Percentiles rank a stretch among this genome's conserved stretches.
Evolutionary conservation across 176 grass and related monocot genomes (phyloP).

Genomic region (Saccharum officinarum): DNA sequence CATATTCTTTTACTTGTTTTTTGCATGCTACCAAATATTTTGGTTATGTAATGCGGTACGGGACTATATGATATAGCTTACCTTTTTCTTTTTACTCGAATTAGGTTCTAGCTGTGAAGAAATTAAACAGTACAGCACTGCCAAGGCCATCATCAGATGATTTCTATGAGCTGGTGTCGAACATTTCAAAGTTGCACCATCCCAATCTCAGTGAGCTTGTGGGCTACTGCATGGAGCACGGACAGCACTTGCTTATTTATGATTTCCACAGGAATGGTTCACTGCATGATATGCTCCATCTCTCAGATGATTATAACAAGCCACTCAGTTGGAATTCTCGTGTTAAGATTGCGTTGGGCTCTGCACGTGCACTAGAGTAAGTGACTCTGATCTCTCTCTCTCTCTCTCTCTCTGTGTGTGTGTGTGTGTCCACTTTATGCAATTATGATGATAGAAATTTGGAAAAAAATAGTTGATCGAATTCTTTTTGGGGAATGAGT

Average conservation of each 20-base stretch:
- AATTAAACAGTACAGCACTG: slow-evolving; percentile 58
- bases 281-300: slow-evolving; percentile 81
- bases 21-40: neutral
- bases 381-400: neutral
- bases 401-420: neutral
- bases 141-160: slow-evolving; percentile 67
- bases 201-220: slow-evolving; percentile 89
- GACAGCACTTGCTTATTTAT: slow-evolving; percentile 82
- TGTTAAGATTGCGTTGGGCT: slow-evolving; percentile 83
- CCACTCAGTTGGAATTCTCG: slow-evolving; percentile 85
- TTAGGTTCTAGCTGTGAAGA: slow-evolving; percentile 90
- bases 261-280: slow-evolving; percentile 80
- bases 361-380: slow-evolving; percentile 95
- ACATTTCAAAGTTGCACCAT: slow-evolving; percentile 80
- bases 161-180: slow-evolving; percentile 69
- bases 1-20: neutral
- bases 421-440: neutral
- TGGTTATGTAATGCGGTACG: neutral
- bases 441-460: slow-evolving; percentile 10
- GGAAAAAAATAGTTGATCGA: neutral
- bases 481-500: slow-evolving; percentile 10
- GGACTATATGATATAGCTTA: neutral
- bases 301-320: slow-evolving; percentile 75
- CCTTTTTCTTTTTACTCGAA: neutral
- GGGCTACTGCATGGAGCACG: slow-evolving; percentile 90